Conservation (phyloP, 345 rosid genomes). For the Populus tremula region DNA sequence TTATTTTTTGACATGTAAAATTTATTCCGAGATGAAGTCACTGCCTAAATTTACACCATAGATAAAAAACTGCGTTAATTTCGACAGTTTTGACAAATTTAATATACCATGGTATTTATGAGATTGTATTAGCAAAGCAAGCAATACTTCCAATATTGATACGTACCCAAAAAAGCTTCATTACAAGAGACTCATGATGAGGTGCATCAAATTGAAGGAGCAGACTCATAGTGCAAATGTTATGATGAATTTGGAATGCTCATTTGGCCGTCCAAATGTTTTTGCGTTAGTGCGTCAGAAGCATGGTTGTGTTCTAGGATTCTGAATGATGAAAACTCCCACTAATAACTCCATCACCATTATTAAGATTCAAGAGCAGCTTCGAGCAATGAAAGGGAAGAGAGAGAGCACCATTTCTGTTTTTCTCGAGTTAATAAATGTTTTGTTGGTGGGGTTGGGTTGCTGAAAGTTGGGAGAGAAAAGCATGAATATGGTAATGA, state of each 20-base stretch:
- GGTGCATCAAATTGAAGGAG: constrained; percentile 12
- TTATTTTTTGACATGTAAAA: too few relatives aligned
- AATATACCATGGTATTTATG: too few relatives aligned
- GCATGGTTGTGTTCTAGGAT: neutral
- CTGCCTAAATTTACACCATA: too few relatives aligned
- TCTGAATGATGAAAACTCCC: neutral
- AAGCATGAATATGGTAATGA: neutral
- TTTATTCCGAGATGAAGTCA: too few relatives aligned
- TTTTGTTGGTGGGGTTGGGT: constrained; percentile 6
- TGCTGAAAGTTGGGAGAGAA: neutral
- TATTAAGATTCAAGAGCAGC: neutral
- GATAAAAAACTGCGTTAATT: too few relatives aligned
- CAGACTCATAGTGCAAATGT: neutral
- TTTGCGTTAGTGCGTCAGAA: neutral
- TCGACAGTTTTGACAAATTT: too few relatives aligned
- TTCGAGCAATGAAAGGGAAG: neutral
- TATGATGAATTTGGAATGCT: constrained; percentile 16
- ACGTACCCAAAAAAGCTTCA: neutral
- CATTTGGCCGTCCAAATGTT: neutral
- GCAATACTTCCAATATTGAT: too few relatives aligned
- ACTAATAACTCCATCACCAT: neutral
- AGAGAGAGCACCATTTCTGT: neutral
- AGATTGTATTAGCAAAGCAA: too few relatives aligned
- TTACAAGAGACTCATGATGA: neutral
- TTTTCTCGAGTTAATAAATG: neutral